Evolutionary conservation across 352 stramenopile genomes (phyloP).

Genomic region (Nothophytophthora sp.): DNA sequence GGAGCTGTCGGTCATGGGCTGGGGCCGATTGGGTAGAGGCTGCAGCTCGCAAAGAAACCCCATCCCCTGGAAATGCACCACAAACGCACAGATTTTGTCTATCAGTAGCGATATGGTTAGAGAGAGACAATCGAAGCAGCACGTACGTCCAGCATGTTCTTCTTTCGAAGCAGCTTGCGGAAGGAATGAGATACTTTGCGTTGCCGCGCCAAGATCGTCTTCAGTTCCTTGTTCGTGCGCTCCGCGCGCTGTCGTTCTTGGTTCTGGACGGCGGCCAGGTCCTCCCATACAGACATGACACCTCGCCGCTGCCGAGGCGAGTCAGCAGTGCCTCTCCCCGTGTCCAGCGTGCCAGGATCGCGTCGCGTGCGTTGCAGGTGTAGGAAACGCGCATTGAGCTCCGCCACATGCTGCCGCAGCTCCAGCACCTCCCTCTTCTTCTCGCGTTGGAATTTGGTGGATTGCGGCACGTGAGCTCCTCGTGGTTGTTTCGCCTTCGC

Average conservation of each 20-base stretch:
- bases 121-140: too few relatives aligned
- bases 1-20: not conserved
- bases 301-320: not conserved
- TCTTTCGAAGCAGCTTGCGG: slow-evolving; percentile 6
- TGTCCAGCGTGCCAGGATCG: not conserved
- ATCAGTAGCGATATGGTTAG: too few relatives aligned
- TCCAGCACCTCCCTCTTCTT: slow-evolving; percentile 4
- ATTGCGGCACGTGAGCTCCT: slow-evolving; percentile 8
- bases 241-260: slow-evolving; percentile 19
- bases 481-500: slow-evolving; percentile 1
- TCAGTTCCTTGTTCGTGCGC: slow-evolving; percentile 21
- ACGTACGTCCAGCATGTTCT: slow-evolving; percentile 15
- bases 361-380: slow-evolving; percentile 6
- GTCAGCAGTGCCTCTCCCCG: not conserved
- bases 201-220: slow-evolving; percentile 13
- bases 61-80: slow-evolving; percentile 8
- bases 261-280: slow-evolving; percentile 7
- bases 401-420: slow-evolving; percentile 7
- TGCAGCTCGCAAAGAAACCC: slow-evolving; percentile 6
- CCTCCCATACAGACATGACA: slow-evolving; percentile 13
- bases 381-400: slow-evolving; percentile 2
- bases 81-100: not conserved
- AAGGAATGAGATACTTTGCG: slow-evolving; percentile 8
- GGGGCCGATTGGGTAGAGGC: too few relatives aligned
- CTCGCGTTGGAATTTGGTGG: slow-evolving; percentile 13